Base-by-base conservation (phyloP, 148 eudicot species). In the Arctostaphylos glauca region DNA sequence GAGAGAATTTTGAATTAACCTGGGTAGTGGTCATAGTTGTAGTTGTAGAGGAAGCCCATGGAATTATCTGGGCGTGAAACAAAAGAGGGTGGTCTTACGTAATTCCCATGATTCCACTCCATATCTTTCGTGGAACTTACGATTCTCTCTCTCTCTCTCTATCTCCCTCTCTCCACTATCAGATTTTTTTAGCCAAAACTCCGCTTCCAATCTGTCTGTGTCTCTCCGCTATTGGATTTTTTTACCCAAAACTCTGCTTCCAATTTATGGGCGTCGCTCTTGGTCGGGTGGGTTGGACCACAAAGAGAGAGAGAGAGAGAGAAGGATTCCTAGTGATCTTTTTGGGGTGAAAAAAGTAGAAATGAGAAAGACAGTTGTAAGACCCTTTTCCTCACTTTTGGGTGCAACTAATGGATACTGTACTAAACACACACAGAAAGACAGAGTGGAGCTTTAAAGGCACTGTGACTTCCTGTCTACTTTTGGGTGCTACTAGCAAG, bases 41-140 rank as follows among this genome's bases (percentile, higher is more conserved):
- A 87, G 88, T 87, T 88, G 84, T 83, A 89, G 88, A 91, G 91
- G 83, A 87, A 88, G 84, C 84, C 85, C 59, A 89, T 85, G 53
- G 92, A 85, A 68, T 62, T 89, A 43, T 91, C 89, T 1, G 92
- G 89, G 14, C 89, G 89, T 80, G 88, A 84, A 74, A 80, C 84
- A 56, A 87, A 91, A 47, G 92, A 89, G 70, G 84, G 55, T 25
- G 21, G 23, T 54, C 81, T 78, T 47, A 80, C 76, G 82, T 86
- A 21, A 64, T 85, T 54, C 85, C 84, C 70, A 64, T 23, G 70
- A 84, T 82, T 89, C 92, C 91, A 91, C 66, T 91, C 92, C 94
- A 91, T 91, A 18, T 64, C 31, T 54, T n/a, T 19, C 5, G 19
- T 14, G 6, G 56, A 80, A 47, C 52, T 76, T 59, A 4, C 64